Evolutionary conservation across 495 filamentous ascomycete genomes (phyloP), one percentile per base, ranked within the genome.

Genomic region (Aspergillus avenaceus): DNA sequence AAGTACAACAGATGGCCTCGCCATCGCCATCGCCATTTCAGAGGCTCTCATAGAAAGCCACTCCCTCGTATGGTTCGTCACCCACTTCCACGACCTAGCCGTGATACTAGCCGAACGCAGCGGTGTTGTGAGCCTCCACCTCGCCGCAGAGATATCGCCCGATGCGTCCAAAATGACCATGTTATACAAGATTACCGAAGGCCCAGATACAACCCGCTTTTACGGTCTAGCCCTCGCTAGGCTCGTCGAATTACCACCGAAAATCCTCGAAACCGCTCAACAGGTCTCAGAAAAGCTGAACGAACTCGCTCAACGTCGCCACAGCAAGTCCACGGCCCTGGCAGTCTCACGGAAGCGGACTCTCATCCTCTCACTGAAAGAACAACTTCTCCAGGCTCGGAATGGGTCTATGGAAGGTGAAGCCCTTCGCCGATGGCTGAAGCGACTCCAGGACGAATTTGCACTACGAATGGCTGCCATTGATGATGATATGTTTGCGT

Each of bases 1-100:
- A 9, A 92, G 89, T 62, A 89, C 87, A 1, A 80, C 83, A 36
- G 95, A 97, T 63, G 93, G 95, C 0, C 71, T 96, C 9, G 84
- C 88, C 12, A 88, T 97, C 59, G 91, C 93, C n/a, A 63, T 96
- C 40, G 84, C 89, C 19, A 85, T 97, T 58, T 82, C 90, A 4
- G 93, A 97, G 72, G 87, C 87, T 1, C 71, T 98, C 14, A 78
- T 98, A 8, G 75, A 88, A 26, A 91, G 81, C 49, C 75, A 79
- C 45, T 79, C 89, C 0, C 69, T 89, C 2, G 81, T 97, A 5
- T 96, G 90, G 84, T 98, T 97, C 62, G 90, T 83, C 18, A 97
- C 93, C 0, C 93, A 98, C 62, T 97, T 97, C 59, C 78, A 78
- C 29, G 87, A 95, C 56, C 75, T 98, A 5, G 86, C 90, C 0